Conservation (phyloP, 1,139 yeast genomes). For the Saccharomyces uvarum region DNA sequence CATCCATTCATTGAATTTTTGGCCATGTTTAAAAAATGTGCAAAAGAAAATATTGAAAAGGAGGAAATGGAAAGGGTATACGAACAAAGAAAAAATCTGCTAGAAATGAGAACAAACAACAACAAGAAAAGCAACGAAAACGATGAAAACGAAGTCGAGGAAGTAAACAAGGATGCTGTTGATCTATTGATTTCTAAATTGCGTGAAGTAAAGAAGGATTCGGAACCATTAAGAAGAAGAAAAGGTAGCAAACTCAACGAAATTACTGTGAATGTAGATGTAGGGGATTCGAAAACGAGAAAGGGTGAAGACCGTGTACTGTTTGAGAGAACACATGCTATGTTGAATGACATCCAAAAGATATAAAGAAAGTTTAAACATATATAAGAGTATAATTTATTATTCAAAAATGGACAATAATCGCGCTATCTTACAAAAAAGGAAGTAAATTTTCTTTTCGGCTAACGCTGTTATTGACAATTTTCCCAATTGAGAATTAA, state of each 20-base stretch:
- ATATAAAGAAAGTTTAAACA: conserved; percentile 9
- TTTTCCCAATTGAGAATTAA: neutral
- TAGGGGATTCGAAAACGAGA: neutral
- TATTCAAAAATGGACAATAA: neutral
- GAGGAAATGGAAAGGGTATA: conserved; percentile 77
- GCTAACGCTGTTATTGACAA: neutral
- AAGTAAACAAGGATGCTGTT: conserved; percentile 21
- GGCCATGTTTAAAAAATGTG: conserved; percentile 67
- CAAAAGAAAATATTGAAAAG: conserved; percentile 62
- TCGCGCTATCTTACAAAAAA: neutral
- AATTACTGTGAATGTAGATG: conserved; percentile 2
- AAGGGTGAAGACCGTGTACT: conserved; percentile 6
- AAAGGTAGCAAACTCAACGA: conserved; percentile 9
- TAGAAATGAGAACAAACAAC: conserved; percentile 39
- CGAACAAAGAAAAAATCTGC: conserved; percentile 57
- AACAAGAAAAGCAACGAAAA: conserved; percentile 14
- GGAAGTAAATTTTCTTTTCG: neutral
- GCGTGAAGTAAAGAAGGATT: conserved; percentile 19
- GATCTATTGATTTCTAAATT: conserved; percentile 23
- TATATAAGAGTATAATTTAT: neutral
- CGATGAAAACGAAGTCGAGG: conserved; percentile 14
- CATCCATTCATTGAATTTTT: conserved; percentile 66
- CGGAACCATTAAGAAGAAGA: conserved; percentile 17
- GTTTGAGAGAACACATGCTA: conserved; percentile 20
- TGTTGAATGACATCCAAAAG: conserved; percentile 22